A percentile compares a stretch with the other conserved stretches of the same genome.
Conservation (phyloP, 1,284 basidiomycete genomes). For the Irpex rosettiformis region DNA sequence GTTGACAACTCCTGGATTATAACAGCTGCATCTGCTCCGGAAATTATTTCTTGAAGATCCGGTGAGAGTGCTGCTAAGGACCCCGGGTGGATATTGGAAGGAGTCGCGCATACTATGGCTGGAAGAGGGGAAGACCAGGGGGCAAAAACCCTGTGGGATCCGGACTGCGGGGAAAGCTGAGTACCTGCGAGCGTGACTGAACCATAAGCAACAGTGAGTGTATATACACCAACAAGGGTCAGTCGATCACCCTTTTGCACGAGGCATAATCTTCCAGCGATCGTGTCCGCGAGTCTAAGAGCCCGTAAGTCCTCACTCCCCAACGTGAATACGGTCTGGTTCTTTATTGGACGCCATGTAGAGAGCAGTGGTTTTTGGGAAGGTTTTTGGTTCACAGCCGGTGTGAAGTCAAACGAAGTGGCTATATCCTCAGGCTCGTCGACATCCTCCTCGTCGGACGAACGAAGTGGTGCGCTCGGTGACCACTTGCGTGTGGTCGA, state of each 20-base stretch:
- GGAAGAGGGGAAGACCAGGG: conserved; percentile 68
- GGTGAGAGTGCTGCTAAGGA: conserved; percentile 5
- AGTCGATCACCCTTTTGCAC: conserved; percentile 45
- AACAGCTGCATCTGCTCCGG: conserved; percentile 37
- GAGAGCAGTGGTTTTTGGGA: conserved; percentile 29
- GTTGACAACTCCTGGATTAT: conserved; percentile 50
- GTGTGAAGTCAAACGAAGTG: background rate
- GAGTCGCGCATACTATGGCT: conserved; percentile 35
- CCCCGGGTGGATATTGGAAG: background rate
- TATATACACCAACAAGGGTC: conserved; percentile 57
- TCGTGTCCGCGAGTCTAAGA: conserved; percentile 21
- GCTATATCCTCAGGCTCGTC: conserved; percentile 12
- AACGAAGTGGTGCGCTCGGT: conserved; percentile 45
- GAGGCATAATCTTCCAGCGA: conserved; percentile 34
- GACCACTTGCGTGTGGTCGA: conserved; percentile 42
- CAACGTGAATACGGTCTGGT: conserved; percentile 45
- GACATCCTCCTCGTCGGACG: conserved; percentile 48
- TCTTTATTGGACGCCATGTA: conserved; percentile 39
- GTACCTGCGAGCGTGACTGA: conserved; percentile 49
- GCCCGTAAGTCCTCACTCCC: conserved; percentile 32
- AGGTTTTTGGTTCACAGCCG: background rate
- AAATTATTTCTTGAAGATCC: conserved; percentile 11
- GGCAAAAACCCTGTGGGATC: conserved; percentile 52
- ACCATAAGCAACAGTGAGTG: conserved; percentile 53
- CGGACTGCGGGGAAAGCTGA: conserved; percentile 38